Evolutionary conservation across 768 basidiomycete species (phyloP).

Genomic region (Cubamyces sp.): DNA sequence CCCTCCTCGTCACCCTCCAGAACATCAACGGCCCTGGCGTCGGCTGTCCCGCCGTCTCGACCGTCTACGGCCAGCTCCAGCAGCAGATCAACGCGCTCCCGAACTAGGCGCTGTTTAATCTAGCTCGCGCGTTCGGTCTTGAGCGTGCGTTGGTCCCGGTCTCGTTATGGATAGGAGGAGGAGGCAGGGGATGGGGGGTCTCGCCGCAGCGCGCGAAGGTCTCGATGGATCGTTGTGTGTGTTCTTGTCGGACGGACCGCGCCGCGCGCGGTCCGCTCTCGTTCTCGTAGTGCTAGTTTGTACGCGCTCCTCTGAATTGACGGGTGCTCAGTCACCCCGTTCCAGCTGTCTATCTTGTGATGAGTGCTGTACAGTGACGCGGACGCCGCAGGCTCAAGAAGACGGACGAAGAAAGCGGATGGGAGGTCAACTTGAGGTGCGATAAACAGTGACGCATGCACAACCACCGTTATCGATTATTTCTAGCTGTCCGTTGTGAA

Average conservation of each 20-base stretch:
- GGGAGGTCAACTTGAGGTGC: too few species aligned
- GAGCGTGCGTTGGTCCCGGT: not conserved
- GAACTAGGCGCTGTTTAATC: conserved; percentile 5
- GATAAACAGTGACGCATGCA: too few species aligned
- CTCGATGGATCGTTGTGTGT: not conserved
- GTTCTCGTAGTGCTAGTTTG: conserved; percentile 13
- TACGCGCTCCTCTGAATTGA: conserved; percentile 19
- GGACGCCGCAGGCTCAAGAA: not conserved
- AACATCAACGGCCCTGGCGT: conserved; percentile 69
- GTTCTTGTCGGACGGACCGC: conserved; percentile 1
- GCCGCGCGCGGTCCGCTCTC: conserved; percentile 1
- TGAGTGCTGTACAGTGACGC: too few species aligned
- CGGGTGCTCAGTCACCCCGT: conserved; percentile 25
- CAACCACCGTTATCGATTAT: too few species aligned
- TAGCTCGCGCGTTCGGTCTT: not conserved
- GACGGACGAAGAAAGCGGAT: too few species aligned
- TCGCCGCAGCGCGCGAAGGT: not conserved
- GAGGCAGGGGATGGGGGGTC: not conserved
- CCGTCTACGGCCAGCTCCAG: conserved; percentile 48
- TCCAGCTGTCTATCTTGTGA: conserved; percentile 26
- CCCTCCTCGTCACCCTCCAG: conserved; percentile 69
- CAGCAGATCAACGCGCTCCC: conserved; percentile 31
- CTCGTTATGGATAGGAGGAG: not conserved
- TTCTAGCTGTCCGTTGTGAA: too few species aligned
- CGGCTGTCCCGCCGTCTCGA: conserved; percentile 67